A percentile compares a stretch with the other conserved stretches of the same genome.
These are phyloP conservation scores for Trichoderma polysporum DNA, from an alignment of 2,329 filamentous ascomycete species.

Conservation along the genomic window DNA sequence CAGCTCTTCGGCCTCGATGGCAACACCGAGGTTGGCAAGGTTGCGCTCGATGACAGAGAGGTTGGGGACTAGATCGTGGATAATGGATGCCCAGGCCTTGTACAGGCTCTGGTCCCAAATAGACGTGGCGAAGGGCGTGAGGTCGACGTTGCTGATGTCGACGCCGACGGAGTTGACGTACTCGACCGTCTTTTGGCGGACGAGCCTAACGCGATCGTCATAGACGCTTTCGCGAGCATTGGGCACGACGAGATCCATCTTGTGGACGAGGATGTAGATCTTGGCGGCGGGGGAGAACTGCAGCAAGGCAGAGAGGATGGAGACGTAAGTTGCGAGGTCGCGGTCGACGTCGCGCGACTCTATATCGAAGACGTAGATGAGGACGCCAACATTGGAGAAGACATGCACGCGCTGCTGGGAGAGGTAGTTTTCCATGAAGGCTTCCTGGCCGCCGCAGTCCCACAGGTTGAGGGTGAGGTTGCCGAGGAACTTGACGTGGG, in stretches of 20 bases:
- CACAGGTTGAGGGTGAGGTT: slow-evolving; percentile 96
- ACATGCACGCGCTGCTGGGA: slow-evolving; percentile 93
- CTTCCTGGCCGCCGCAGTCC: slow-evolving; percentile 98
- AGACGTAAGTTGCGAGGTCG: slow-evolving; percentile 87
- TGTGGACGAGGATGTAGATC: slow-evolving; percentile 95
- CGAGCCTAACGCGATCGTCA: slow-evolving; percentile 75
- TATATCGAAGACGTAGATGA: slow-evolving; percentile 99
- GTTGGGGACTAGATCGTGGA: slow-evolving; percentile 97
- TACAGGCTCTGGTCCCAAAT: slow-evolving; percentile 99
- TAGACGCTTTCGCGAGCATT: slow-evolving; percentile 78
- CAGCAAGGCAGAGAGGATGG: slow-evolving; percentile 82
- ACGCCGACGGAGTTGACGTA: slow-evolving; percentile 42
- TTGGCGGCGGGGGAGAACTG: slow-evolving; percentile 80
- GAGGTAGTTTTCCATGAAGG: slow-evolving; percentile 98
- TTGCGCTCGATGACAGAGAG: slow-evolving; percentile 84
- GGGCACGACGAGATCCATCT: slow-evolving; percentile 92
- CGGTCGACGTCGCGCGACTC: slow-evolving; percentile 92
- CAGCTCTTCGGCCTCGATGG: slow-evolving; percentile 90
- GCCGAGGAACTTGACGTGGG: slow-evolving; percentile 97
- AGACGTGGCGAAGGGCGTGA: slow-evolving; percentile 89
- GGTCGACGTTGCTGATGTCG: slow-evolving; percentile 50
- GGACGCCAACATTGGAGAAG: slow-evolving; percentile 91
- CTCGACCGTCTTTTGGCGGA: slow-evolving; percentile 69
- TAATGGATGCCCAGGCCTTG: slow-evolving; percentile 97
- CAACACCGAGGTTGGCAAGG: slow-evolving; percentile 74